Percentiles rank a stretch among this genome's conserved stretches.
Conservation (phyloP, 495 filamentous ascomycete genomes). For the Penicillium cinerascens region DNA sequence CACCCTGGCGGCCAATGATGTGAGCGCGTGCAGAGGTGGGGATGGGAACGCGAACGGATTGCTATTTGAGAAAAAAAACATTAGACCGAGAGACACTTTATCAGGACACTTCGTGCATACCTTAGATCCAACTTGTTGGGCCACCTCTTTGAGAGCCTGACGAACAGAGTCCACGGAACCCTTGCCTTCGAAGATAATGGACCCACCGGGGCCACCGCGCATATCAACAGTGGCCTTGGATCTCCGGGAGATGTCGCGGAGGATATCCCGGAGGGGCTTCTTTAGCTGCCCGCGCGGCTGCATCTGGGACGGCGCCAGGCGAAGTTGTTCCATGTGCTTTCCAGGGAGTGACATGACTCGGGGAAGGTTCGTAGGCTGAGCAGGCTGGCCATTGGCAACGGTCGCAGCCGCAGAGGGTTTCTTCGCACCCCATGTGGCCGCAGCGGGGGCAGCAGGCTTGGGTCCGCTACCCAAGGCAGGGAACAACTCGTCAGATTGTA, state of each 20-base stretch:
- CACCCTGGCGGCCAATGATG: constrained; percentile 87
- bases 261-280: constrained; percentile 73
- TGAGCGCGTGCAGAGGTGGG: constrained; percentile 76
- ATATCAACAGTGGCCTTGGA: constrained; percentile 83
- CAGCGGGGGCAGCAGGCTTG: constrained; percentile 56
- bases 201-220: constrained; percentile 60
- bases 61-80: constrained; percentile 47
- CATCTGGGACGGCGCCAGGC: constrained; percentile 67
- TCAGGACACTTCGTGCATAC: constrained; percentile 35
- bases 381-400: constrained; percentile 54
- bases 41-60: constrained; percentile 70
- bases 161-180: constrained; percentile 73
- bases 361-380: constrained; percentile 49
- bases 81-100: neutral
- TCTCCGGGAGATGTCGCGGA: constrained; percentile 82
- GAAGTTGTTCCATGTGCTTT: constrained; percentile 70
- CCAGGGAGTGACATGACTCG: constrained; percentile 68
- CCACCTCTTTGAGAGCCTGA: constrained; percentile 81
- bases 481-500: constrained; percentile 84
- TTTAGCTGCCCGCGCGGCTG: constrained; percentile 71
- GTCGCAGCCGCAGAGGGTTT: constrained; percentile 54
- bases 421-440: constrained; percentile 67
- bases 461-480: constrained; percentile 76
- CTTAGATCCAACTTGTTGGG: constrained; percentile 79
- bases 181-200: constrained; percentile 73